Evolutionary conservation across 768 basidiomycete genomes (phyloP).

Genomic region (Hygrocybe punicea): DNA sequence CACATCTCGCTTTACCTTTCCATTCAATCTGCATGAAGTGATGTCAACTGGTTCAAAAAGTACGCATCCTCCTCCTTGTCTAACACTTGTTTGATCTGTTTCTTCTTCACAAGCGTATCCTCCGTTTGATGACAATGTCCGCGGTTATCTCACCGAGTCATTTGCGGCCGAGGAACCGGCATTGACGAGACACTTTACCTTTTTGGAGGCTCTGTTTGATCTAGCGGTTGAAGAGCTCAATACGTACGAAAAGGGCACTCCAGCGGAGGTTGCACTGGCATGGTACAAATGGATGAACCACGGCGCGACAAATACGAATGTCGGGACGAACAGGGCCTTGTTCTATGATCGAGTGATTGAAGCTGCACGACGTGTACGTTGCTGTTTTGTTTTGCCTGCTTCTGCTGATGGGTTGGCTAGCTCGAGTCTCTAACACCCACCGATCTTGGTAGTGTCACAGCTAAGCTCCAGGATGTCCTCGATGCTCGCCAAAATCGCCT

Average conservation of each 20-base stretch:
- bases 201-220: not conserved
- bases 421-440: not conserved
- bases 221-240: not conserved
- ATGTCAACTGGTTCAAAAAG: not conserved
- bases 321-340: constrained; percentile 1
- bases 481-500: not conserved
- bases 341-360: constrained; percentile 4
- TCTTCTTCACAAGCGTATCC: constrained; percentile 2
- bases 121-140: constrained; percentile 1
- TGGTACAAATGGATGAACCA: constrained; percentile 6
- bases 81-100: not conserved
- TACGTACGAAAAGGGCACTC: not conserved
- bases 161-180: not conserved
- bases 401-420: not conserved
- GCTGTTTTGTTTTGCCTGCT: not conserved
- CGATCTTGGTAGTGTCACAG: not conserved
- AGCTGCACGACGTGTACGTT: not conserved
- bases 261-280: not conserved
- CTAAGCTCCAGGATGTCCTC: not conserved
- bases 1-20: constrained; percentile 2
- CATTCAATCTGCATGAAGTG: constrained; percentile 3
- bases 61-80: not conserved
- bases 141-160: not conserved
- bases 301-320: not conserved
- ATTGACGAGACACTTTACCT: not conserved